Conservation (phyloP, 2,329 filamentous ascomycete species). For the Sphaceloma murrayae region DNA sequence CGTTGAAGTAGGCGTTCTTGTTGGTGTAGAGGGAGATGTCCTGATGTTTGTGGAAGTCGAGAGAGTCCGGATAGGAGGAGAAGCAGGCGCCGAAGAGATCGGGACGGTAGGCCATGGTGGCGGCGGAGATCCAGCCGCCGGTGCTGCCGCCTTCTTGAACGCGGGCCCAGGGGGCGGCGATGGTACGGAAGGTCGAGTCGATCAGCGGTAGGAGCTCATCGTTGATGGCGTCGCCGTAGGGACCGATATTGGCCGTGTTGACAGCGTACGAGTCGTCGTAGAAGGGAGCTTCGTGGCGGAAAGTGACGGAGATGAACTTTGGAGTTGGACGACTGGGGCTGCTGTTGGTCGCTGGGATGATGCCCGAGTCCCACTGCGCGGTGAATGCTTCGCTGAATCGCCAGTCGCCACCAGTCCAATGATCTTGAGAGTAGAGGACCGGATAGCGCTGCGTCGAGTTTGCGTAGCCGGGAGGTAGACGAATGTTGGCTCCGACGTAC, state of each 20-base stretch:
- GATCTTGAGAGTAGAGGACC: conserved; percentile 30
- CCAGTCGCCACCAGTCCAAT: conserved; percentile 26
- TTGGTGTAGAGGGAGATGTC: conserved; percentile 30
- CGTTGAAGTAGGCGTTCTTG: conserved; percentile 23
- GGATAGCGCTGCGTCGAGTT: conserved; percentile 29
- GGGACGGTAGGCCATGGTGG: conserved; percentile 31
- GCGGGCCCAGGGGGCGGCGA: conserved; percentile 30
- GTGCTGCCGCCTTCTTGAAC: conserved; percentile 33
- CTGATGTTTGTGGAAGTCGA: conserved; percentile 32
- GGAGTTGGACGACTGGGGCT: conserved; percentile 26
- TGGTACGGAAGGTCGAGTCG: conserved; percentile 30
- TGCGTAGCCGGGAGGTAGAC: conserved; percentile 30
- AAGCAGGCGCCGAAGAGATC: conserved; percentile 33
- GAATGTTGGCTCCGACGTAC: conserved; percentile 32
- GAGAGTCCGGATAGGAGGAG: conserved; percentile 31
- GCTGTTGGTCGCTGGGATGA: conserved; percentile 25
- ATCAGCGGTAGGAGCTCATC: conserved; percentile 32
- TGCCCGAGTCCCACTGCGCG: conserved; percentile 27
- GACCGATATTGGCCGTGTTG: conserved; percentile 33
- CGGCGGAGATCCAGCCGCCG: conserved; percentile 32
- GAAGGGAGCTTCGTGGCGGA: conserved; percentile 32
- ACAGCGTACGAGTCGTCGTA: conserved; percentile 35
- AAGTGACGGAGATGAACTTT: conserved; percentile 31
- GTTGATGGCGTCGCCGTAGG: conserved; percentile 34
- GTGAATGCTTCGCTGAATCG: conserved; percentile 25